phyloP scores from a whole-genome alignment of 495 filamentous ascomycete genomes.

The Aspergillus bridgeri region DNA sequence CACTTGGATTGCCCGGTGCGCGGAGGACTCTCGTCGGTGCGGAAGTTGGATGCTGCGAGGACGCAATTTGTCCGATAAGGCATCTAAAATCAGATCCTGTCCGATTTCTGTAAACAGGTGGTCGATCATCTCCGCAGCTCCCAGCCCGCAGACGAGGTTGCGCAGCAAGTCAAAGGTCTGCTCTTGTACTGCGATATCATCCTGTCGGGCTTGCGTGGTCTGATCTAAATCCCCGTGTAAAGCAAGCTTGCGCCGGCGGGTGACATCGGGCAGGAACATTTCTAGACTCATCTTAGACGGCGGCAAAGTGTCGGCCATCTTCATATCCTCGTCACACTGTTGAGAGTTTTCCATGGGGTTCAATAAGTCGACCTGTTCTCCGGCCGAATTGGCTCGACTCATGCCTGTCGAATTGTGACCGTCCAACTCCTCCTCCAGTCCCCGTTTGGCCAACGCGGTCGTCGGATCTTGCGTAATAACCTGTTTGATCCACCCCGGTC shows the following conservation, averaged over 20 bases:
- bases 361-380: slow-evolving; percentile 63
- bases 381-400: slow-evolving; percentile 62
- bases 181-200: slow-evolving; percentile 83
- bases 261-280: slow-evolving; percentile 39
- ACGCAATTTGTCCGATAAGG: slow-evolving; percentile 68
- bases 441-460: slow-evolving; percentile 29
- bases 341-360: slow-evolving; percentile 54
- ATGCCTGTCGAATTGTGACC: slow-evolving; percentile 41
- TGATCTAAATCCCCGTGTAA: slow-evolving; percentile 48
- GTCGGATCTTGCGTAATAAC: slow-evolving; percentile 56
- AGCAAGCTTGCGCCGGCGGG: slow-evolving; percentile 43
- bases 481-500: slow-evolving; percentile 73
- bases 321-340: slow-evolving; percentile 64
- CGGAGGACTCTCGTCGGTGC: slow-evolving; percentile 32
- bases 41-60: slow-evolving; percentile 46
- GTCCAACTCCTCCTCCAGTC: slow-evolving; percentile 39
- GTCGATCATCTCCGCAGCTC: slow-evolving; percentile 75
- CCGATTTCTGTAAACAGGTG: slow-evolving; percentile 73
- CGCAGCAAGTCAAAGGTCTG: slow-evolving; percentile 84
- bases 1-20: slow-evolving; percentile 30
- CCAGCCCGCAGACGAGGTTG: slow-evolving; percentile 75
- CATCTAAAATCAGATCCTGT: slow-evolving; percentile 68
- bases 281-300: slow-evolving; percentile 42
- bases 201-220: slow-evolving; percentile 57
- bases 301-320: slow-evolving; percentile 52